Percentiles rank a stretch among this genome's conserved stretches.
Conservation (phyloP, 177 flowering plant genomes). For the Telopea speciosissima region DNA sequence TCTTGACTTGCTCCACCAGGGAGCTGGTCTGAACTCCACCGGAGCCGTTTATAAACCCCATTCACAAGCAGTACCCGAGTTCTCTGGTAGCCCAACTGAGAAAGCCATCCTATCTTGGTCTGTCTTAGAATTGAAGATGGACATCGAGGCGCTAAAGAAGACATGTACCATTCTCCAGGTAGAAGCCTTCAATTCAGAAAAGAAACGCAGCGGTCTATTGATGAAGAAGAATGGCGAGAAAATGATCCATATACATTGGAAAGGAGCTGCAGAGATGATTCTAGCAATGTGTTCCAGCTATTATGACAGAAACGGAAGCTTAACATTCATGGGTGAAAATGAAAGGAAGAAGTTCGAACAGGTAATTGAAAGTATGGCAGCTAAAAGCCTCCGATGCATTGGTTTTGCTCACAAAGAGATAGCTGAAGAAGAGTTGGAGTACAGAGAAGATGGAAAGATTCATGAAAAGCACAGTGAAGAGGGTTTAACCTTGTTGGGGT, state of each 20-base stretch:
- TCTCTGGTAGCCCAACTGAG: constrained; percentile 76
- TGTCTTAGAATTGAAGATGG: constrained; percentile 31
- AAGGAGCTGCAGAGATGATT: constrained; percentile 39
- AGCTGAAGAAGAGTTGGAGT: constrained; percentile 3
- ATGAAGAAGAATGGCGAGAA: constrained; percentile 31
- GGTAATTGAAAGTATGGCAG: constrained; percentile 39
- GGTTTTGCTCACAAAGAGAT: constrained; percentile 40
- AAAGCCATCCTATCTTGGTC: constrained; percentile 80
- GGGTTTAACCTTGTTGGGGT: constrained; percentile 29
- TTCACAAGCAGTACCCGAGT: constrained; percentile 34
- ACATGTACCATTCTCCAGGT: constrained; percentile 14
- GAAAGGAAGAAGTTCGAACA: constrained; percentile 17
- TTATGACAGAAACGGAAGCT: constrained; percentile 13
- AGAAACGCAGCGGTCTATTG: constrained; percentile 36
- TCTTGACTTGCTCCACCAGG: constrained; percentile 46
- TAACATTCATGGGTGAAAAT: constrained; percentile 12
- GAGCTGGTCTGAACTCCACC: constrained; percentile 60
- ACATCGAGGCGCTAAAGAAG: constrained; percentile 13
- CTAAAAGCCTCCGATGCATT: constrained; percentile 45
- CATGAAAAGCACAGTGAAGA: constrained; percentile 21
- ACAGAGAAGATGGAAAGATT: neutral
- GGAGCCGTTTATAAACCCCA: constrained; percentile 43
- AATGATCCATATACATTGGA: constrained; percentile 33
- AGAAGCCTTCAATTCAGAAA: constrained; percentile 23
- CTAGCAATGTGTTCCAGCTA: constrained; percentile 28